A percentile compares a stretch with the other conserved stretches of the same genome.
phyloP scores from a whole-genome alignment of 305 asterid genomes.

The Plantago coronopus region DNA sequence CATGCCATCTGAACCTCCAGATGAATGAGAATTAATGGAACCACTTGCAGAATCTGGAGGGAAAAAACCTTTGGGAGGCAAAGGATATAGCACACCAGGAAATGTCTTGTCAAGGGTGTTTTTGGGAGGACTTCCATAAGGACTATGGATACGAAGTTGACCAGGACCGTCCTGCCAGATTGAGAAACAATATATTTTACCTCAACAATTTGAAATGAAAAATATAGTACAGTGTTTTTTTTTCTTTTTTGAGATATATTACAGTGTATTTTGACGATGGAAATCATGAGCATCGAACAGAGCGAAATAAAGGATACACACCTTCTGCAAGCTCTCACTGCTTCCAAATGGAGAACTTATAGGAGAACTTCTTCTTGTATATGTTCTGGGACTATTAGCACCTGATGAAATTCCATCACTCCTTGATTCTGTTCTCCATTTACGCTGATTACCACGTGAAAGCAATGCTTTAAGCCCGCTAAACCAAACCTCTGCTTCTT shows the following conservation, averaged over 20 bases:
- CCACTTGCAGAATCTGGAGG: constrained; percentile 68
- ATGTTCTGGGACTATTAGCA: constrained; percentile 82
- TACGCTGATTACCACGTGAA: constrained; percentile 74
- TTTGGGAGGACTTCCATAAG: constrained; percentile 80
- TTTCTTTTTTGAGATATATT: too few relatives aligned
- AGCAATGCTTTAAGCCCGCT: constrained; percentile 89
- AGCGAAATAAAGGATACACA: constrained; percentile 25
- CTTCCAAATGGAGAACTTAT: constrained; percentile 75
- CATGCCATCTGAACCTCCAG: constrained; percentile 74
- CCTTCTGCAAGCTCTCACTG: constrained; percentile 72
- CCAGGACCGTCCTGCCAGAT: constrained; percentile 62
- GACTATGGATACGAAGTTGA: constrained; percentile 67
- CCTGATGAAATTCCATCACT: constrained; percentile 89
- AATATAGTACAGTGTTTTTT: neutral
- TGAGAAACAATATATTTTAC: constrained; percentile 27
- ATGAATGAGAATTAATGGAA: constrained; percentile 69
- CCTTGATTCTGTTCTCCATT: constrained; percentile 83
- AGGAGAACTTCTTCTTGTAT: constrained; percentile 84
- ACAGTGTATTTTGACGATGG: constrained; percentile 2
- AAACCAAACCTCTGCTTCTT: constrained; percentile 98
- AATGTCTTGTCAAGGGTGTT: constrained; percentile 60
- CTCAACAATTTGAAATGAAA: constrained; percentile 25
- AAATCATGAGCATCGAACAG: constrained; percentile 13
- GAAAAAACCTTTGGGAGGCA: constrained; percentile 70
- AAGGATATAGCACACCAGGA: constrained; percentile 54